A percentile compares a stretch with the other conserved stretches of the same genome.
Evolutionary conservation across 1,284 basidiomycete species (phyloP).

Genomic region (Psilocybe mexicana): DNA sequence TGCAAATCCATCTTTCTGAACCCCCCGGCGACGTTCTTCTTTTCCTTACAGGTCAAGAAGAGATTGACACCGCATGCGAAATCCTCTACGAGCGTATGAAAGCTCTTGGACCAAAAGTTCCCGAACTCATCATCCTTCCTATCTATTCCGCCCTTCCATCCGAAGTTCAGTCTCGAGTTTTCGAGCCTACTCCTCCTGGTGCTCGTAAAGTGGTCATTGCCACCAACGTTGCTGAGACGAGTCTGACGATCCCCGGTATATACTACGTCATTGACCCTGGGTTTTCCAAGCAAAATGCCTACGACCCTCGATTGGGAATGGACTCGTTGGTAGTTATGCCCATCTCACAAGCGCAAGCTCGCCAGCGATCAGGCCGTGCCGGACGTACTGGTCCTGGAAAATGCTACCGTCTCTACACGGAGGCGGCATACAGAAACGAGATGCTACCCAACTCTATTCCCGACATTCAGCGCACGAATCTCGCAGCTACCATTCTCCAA

Average conservation of each 20-base stretch:
- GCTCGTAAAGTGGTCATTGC: slow-evolving; percentile 97
- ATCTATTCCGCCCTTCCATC: slow-evolving; percentile 98
- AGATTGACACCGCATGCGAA: slow-evolving; percentile 97
- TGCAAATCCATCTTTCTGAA: slow-evolving; percentile 99
- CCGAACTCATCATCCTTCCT: slow-evolving; percentile 94
- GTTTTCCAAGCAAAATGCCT: slow-evolving; percentile 98
- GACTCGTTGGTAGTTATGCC: slow-evolving; percentile 99
- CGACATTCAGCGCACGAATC: slow-evolving; percentile 95
- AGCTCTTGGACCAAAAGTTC: slow-evolving; percentile 94
- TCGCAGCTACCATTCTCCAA: slow-evolving; percentile 91
- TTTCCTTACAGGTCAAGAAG: slow-evolving; percentile 98
- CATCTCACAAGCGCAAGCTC: slow-evolving; percentile 97
- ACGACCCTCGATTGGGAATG: slow-evolving; percentile 97
- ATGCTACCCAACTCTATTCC: slow-evolving; percentile 98
- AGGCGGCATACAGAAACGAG: slow-evolving; percentile 97
- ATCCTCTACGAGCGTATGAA: slow-evolving; percentile 99
- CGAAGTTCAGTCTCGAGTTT: slow-evolving; percentile 96
- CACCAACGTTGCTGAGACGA: slow-evolving; percentile 99
- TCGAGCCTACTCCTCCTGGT: slow-evolving; percentile 96
- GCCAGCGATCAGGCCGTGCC: slow-evolving; percentile 93
- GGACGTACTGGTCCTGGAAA: slow-evolving; percentile 98
- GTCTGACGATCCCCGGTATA: slow-evolving; percentile 96
- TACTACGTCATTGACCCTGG: slow-evolving; percentile 99
- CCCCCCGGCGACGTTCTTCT: slow-evolving; percentile 95
- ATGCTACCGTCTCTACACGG: slow-evolving; percentile 97